Percentiles rank a stretch among this genome's conserved stretches.
phyloP scores from a whole-genome alignment of 176 grass and related monocot genomes.

The Triticum turgidum region DNA sequence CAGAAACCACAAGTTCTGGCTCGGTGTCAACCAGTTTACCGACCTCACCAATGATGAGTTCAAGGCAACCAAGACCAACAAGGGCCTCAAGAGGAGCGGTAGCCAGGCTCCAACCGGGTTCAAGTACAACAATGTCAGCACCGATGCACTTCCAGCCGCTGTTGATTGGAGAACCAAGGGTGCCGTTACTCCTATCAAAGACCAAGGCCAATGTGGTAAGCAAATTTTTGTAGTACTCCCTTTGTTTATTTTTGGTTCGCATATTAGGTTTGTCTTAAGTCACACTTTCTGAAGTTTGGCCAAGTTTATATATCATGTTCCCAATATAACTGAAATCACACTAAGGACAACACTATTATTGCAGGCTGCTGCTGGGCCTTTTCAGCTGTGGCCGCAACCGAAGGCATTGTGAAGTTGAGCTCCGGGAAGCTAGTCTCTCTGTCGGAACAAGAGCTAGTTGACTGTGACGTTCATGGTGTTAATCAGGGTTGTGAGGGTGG shows the following conservation, averaged over 20 bases:
- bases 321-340: background rate
- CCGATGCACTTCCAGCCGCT: background rate
- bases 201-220: background rate
- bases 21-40: background rate
- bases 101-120: background rate
- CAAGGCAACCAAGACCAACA: background rate
- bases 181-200: background rate
- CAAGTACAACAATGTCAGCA: background rate
- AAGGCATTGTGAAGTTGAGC: background rate
- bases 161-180: background rate
- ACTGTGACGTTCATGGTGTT: background rate
- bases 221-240: background rate
- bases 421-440: background rate
- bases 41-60: background rate
- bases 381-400: background rate
- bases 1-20: background rate
- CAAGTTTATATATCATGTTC: too few species aligned
- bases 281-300: too few species aligned
- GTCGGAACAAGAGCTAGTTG: background rate
- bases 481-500: background rate
- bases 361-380: background rate
- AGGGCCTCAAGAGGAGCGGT: background rate
- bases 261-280: too few species aligned
- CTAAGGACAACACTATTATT: too few species aligned
- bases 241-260: too few species aligned